Evolutionary conservation across 345 rosid genomes (phyloP).

Genomic region (Eutrema yunnanense): DNA sequence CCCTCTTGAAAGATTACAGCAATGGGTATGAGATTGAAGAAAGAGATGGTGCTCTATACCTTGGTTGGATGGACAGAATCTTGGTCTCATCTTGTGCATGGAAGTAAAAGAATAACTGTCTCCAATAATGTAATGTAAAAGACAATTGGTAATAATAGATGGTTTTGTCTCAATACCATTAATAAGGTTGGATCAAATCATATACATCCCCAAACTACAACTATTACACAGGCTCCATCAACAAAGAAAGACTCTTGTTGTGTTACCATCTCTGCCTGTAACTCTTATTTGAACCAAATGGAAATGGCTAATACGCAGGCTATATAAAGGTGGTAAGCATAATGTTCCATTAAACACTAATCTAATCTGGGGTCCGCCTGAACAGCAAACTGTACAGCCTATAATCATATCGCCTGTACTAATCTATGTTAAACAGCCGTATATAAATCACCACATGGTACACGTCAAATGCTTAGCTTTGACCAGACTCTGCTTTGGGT

Average conservation of each 20-base stretch:
- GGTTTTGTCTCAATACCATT: slow-evolving; percentile 23
- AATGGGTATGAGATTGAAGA: slow-evolving; percentile 63
- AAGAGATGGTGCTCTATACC: slow-evolving; percentile 68
- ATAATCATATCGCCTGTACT: slow-evolving; percentile 28
- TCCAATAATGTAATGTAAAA: slow-evolving; percentile 1
- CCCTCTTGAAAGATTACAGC: slow-evolving; percentile 42
- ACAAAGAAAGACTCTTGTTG: slow-evolving; percentile 20
- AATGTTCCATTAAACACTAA: slow-evolving; percentile 21
- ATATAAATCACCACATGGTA: slow-evolving; percentile 17
- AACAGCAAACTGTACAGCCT: slow-evolving; percentile 33
- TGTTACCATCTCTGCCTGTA: slow-evolving; percentile 15
- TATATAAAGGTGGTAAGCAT: slow-evolving; percentile 13
- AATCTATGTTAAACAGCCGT: slow-evolving; percentile 27
- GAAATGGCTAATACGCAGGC: not conserved
- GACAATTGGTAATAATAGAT: not conserved
- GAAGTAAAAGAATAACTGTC: slow-evolving; percentile 15
- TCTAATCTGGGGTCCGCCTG: slow-evolving; percentile 22
- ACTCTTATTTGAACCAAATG: slow-evolving; percentile 27
- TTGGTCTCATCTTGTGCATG: slow-evolving; percentile 48
- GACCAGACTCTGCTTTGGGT: slow-evolving; percentile 48
- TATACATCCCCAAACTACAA: slow-evolving; percentile 27
- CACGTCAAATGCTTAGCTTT: slow-evolving; percentile 36
- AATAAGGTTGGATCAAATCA: slow-evolving; percentile 26
- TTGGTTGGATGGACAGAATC: slow-evolving; percentile 86
- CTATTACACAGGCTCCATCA: slow-evolving; percentile 22